These are phyloP conservation scores for Rhododendron molle DNA, from an alignment of 148 eudicot genomes.

Conservation along the genomic window DNA sequence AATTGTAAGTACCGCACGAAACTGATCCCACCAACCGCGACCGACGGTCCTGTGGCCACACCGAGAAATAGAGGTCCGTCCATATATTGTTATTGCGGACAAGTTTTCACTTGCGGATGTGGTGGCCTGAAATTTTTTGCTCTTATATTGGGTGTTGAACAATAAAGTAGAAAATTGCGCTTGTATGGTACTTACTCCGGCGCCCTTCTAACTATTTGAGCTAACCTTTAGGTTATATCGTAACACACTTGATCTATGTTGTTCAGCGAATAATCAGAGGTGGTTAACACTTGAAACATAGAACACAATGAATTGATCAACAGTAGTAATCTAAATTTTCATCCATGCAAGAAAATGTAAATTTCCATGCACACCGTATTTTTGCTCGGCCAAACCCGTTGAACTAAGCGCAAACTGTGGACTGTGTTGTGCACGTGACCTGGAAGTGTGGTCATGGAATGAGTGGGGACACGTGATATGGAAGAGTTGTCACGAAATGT, in stretches of 20 bases:
- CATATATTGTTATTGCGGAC: not conserved
- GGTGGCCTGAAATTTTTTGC: too few species aligned
- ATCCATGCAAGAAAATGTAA: not conserved
- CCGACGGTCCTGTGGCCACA: too few species aligned
- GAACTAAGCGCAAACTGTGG: too few species aligned
- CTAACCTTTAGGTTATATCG: not conserved
- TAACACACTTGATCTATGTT: not conserved
- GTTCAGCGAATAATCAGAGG: not conserved
- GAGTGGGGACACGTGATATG: too few species aligned
- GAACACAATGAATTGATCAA: not conserved
- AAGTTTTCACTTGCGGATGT: not conserved
- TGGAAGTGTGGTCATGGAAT: too few species aligned
- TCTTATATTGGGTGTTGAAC: too few species aligned
- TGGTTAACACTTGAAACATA: not conserved
- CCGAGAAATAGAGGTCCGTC: too few species aligned
- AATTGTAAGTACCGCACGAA: too few species aligned
- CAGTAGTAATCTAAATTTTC: not conserved
- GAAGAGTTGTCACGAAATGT: too few species aligned
- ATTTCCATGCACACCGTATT: not conserved
- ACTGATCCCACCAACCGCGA: too few species aligned
- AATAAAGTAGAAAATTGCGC: not conserved
- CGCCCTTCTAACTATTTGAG: not conserved
- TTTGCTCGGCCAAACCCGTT: not conserved
- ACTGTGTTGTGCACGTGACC: too few species aligned
- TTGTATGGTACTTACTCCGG: not conserved